Conservation (phyloP, 352 stramenopile species). For the Phytophthora crassamura region DNA sequence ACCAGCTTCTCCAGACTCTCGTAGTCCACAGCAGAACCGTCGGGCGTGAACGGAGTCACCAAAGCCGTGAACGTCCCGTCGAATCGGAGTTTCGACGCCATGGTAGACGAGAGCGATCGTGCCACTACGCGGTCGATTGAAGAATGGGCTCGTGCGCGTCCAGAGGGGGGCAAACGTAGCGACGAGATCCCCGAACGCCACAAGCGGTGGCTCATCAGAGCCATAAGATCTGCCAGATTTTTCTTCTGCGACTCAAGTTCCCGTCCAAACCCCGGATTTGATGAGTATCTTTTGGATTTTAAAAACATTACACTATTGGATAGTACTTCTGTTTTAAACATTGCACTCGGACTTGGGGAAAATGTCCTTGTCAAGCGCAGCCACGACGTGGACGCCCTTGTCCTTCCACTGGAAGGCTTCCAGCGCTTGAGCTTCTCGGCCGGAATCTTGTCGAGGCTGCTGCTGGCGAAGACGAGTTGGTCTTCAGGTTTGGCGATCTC, state of each 20-base stretch:
- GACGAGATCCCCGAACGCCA: not conserved
- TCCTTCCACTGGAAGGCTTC: no score
- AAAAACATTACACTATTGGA: no score
- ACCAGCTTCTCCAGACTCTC: constrained; percentile 87
- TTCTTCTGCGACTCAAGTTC: constrained; percentile 21
- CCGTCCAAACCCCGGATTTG: constrained; percentile 10
- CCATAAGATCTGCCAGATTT: no score
- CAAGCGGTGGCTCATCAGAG: constrained; percentile 7
- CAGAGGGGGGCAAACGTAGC: not conserved
- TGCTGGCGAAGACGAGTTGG: constrained; percentile 34
- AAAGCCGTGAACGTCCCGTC: constrained; percentile 90
- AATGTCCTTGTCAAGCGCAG: no score
- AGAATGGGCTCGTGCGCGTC: not conserved
- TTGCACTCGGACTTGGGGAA: no score
- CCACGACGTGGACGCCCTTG: constrained; percentile 32
- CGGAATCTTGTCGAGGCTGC: constrained; percentile 29
- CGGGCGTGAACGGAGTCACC: constrained; percentile 94
- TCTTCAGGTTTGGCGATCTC: constrained; percentile 36
- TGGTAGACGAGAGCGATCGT: constrained; percentile 21
- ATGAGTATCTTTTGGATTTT: constrained; percentile 23
- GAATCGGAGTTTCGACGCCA: constrained; percentile 54
- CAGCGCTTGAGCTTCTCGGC: constrained; percentile 23
- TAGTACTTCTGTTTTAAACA: no score
- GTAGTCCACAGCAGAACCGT: constrained; percentile 92
- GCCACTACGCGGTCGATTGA: constrained; percentile 6